Evolutionary conservation across 225 moss, liverwort and hornwort species (phyloP).

Genomic region (Sphagnum contortum): DNA sequence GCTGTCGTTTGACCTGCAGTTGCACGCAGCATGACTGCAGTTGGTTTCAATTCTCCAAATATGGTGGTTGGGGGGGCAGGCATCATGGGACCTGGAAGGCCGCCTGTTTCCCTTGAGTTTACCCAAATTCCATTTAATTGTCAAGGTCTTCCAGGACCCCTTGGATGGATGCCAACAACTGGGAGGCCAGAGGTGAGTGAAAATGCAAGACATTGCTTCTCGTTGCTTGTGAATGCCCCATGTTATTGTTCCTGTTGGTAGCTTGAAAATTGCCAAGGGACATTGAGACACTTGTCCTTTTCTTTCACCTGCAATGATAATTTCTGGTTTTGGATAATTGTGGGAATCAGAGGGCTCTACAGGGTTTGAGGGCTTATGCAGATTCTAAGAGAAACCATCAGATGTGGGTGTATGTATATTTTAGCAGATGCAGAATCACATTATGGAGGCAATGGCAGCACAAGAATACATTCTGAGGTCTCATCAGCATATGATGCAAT

Average conservation of each 20-base stretch:
- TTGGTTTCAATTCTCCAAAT: constrained; percentile 39
- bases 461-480: constrained; percentile 64
- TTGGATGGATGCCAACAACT: constrained; percentile 50
- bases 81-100: constrained; percentile 89
- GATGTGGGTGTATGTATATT: not conserved
- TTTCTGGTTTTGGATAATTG: no score
- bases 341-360: no score
- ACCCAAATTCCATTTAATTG: constrained; percentile 37
- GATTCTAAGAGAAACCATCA: no score
- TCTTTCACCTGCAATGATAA: no score
- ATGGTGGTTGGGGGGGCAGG: constrained; percentile 70
- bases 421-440: constrained; percentile 58
- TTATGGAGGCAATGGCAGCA: constrained; percentile 52
- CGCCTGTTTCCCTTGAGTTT: constrained; percentile 53
- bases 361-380: no score
- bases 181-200: constrained; percentile 53
- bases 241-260: no score
- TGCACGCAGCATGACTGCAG: constrained; percentile 30
- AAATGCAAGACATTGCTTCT: not conserved
- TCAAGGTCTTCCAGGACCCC: constrained; percentile 57
- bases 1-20: constrained; percentile 20
- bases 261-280: no score
- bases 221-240: not conserved
- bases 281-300: no score
- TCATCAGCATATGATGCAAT: constrained; percentile 63